These are phyloP conservation scores for Aspergillus sp. DNA, from an alignment of 2,329 filamentous ascomycete species.

Conservation along the genomic window DNA sequence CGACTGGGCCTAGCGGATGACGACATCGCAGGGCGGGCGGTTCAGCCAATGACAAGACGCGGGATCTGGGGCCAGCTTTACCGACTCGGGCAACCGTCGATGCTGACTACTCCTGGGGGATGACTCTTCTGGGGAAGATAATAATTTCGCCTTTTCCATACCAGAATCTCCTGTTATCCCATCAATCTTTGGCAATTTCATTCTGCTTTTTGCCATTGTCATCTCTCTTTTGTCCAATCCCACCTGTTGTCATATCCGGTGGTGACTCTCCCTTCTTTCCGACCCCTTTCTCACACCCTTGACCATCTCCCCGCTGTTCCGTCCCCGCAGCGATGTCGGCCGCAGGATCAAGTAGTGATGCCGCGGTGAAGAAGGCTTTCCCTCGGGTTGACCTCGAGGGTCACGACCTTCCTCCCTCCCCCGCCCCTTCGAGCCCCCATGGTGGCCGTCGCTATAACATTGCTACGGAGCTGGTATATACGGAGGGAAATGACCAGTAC, in stretches of 20 bases:
- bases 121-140: constrained; percentile 19
- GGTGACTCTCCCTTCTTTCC: neutral
- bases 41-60: constrained; percentile 15
- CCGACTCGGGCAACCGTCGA: constrained; percentile 14
- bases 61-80: constrained; percentile 9
- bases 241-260: neutral
- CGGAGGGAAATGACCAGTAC: constrained; percentile 94
- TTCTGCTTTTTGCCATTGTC: constrained; percentile 7
- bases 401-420: constrained; percentile 84
- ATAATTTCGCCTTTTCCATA: constrained; percentile 7
- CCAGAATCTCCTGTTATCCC: constrained; percentile 6
- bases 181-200: constrained; percentile 3
- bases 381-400: constrained; percentile 75
- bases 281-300: neutral
- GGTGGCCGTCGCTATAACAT: constrained; percentile 87
- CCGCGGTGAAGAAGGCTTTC: constrained; percentile 53
- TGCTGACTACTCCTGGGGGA: constrained; percentile 7
- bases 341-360: constrained; percentile 32
- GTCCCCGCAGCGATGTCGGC: constrained; percentile 44
- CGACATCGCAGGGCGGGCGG: constrained; percentile 18
- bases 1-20: constrained; percentile 19
- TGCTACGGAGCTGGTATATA: constrained; percentile 95
- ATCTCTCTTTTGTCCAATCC: neutral
- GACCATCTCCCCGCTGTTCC: constrained; percentile 27
- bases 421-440: constrained; percentile 86